Evolutionary conservation across 345 rosid genomes (phyloP).

Genomic region (Alliaria petiolata): DNA sequence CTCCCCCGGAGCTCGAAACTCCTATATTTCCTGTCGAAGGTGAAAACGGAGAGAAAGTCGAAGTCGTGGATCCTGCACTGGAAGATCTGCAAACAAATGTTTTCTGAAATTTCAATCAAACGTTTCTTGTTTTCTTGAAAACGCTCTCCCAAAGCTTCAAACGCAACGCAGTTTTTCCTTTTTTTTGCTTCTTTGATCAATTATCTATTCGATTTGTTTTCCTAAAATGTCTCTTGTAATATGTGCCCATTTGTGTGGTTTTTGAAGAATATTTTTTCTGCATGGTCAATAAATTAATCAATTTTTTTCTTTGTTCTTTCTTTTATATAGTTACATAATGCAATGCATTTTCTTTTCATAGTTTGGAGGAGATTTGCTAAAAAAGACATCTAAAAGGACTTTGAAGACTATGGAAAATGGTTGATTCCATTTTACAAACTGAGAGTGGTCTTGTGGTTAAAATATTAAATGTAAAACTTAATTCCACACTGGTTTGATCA

Average conservation of each 20-base stretch:
- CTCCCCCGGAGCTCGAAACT: slow-evolving; percentile 74
- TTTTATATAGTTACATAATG: not conserved
- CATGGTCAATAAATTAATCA: slow-evolving; percentile 1
- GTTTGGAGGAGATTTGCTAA: not conserved
- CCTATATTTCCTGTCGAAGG: slow-evolving; percentile 43
- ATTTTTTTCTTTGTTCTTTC: not conserved
- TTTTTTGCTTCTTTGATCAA: not conserved
- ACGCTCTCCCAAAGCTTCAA: not conserved
- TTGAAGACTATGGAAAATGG: too few relatives aligned
- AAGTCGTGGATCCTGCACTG: slow-evolving; percentile 51
- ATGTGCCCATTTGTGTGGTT: slow-evolving; percentile 10
- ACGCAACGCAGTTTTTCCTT: not conserved
- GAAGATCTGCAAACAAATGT: slow-evolving; percentile 71
- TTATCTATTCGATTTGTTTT: not conserved
- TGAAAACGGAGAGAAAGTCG: slow-evolving; percentile 40
- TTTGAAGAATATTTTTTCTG: not conserved
- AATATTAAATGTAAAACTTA: too few relatives aligned
- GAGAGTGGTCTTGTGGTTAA: too few relatives aligned
- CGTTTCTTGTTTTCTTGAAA: not conserved
- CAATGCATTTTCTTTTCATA: not conserved
- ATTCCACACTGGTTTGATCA: too few relatives aligned
- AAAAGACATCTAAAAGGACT: too few relatives aligned
- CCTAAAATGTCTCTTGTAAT: not conserved
- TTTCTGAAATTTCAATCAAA: slow-evolving; percentile 42
- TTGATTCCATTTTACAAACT: too few relatives aligned